phyloP scores from a whole-genome alignment of 2,329 filamentous ascomycete genomes.

The Neofusicoccum umdonicola region DNA sequence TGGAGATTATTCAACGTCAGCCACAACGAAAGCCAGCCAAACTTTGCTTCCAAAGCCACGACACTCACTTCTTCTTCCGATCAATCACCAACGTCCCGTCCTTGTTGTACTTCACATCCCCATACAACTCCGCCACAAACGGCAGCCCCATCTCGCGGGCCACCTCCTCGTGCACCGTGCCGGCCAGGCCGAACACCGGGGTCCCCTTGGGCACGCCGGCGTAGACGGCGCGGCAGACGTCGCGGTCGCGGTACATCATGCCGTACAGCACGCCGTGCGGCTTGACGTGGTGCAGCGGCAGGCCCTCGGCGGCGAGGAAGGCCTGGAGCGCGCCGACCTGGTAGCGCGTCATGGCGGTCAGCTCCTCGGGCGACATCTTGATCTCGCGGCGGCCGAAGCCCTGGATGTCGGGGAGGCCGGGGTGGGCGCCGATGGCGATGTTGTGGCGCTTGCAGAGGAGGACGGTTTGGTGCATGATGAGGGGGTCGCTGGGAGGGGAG shows the following conservation, averaged over 20 bases:
- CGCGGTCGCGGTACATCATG: constrained; percentile 54
- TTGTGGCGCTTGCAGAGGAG: constrained; percentile 56
- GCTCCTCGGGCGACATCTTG: constrained; percentile 56
- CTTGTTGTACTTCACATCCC: constrained; percentile 55
- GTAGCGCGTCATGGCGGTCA: constrained; percentile 59
- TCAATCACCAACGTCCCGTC: constrained; percentile 55
- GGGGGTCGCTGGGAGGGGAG: constrained; percentile 50
- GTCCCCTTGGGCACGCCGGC: constrained; percentile 51
- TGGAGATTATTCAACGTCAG: not conserved
- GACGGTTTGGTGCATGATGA: constrained; percentile 64
- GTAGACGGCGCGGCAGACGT: constrained; percentile 54
- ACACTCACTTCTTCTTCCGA: constrained; percentile 54
- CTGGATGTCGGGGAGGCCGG: constrained; percentile 62
- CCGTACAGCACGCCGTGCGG: constrained; percentile 61
- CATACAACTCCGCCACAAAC: constrained; percentile 56
- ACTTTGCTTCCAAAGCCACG: not conserved
- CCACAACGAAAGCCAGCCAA: not conserved
- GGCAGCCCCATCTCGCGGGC: constrained; percentile 53
- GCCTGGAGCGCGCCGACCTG: constrained; percentile 63
- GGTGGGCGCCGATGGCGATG: constrained; percentile 61
- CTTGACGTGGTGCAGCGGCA: constrained; percentile 61
- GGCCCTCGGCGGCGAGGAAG: constrained; percentile 56
- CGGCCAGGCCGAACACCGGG: constrained; percentile 55
- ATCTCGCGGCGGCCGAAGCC: constrained; percentile 65
- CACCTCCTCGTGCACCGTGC: constrained; percentile 54